A percentile compares a stretch with the other conserved stretches of the same genome.
Evolutionary conservation across 2,329 filamentous ascomycete genomes (phyloP).

Genomic region (Fusarium nematophilum): DNA sequence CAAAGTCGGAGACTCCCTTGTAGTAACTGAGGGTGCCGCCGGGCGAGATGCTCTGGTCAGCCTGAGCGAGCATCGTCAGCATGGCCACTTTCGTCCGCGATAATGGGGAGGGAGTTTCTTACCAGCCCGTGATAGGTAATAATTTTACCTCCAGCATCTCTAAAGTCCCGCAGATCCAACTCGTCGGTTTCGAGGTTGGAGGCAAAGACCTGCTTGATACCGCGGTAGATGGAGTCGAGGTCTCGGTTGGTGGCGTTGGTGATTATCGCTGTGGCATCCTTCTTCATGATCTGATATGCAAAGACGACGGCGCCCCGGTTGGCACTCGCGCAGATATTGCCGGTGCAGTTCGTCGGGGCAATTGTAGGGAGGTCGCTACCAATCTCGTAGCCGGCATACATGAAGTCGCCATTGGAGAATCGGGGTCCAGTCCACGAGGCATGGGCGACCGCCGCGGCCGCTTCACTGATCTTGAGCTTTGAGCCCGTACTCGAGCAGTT

Average conservation of each 20-base stretch:
- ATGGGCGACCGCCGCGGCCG: background rate
- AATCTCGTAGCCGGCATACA: constrained; percentile 1
- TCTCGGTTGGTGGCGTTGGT: background rate
- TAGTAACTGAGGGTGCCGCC: constrained; percentile 5
- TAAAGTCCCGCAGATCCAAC: background rate
- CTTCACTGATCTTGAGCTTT: constrained; percentile 2
- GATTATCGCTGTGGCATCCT: background rate
- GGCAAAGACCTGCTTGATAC: constrained; percentile 1
- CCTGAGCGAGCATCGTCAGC: constrained; percentile 3
- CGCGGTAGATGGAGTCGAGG: constrained; percentile 3
- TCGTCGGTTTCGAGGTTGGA: constrained; percentile 5
- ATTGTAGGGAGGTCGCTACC: constrained; percentile 4
- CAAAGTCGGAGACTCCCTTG: background rate
- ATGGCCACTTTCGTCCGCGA: background rate
- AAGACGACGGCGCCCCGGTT: background rate
- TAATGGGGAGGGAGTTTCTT: background rate
- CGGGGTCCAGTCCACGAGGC: constrained; percentile 4
- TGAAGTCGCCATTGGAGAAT: constrained; percentile 1
- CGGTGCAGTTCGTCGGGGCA: constrained; percentile 1
- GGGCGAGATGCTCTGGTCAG: constrained; percentile 5
- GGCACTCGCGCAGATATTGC: background rate
- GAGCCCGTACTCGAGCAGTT: constrained; percentile 6
- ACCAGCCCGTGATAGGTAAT: constrained; percentile 10
- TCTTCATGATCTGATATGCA: background rate
- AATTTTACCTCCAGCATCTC: background rate